Percentiles rank a stretch among this genome's conserved stretches.
These are phyloP conservation scores for Claviceps sp. DNA, from an alignment of 2,329 filamentous ascomycete genomes.

Conservation along the genomic window DNA sequence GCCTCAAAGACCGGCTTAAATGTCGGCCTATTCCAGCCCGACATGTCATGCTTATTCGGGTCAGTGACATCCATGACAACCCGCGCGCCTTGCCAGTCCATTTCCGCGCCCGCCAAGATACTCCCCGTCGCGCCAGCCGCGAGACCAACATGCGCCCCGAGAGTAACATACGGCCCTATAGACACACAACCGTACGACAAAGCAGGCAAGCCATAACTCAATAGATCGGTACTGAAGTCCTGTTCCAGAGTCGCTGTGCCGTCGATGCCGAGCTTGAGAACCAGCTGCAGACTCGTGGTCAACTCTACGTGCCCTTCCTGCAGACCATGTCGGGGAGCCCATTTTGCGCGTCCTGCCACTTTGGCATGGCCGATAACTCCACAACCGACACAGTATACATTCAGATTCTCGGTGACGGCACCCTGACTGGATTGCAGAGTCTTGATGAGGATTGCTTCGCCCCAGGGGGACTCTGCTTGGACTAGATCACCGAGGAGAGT, in stretches of 20 bases:
- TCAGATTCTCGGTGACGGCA: not conserved
- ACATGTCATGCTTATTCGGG: constrained; percentile 7
- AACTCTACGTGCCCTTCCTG: constrained; percentile 10
- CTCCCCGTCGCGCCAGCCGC: constrained; percentile 13
- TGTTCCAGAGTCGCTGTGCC: constrained; percentile 12
- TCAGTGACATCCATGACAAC: constrained; percentile 13
- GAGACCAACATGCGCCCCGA: constrained; percentile 12
- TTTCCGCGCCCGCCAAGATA: constrained; percentile 18
- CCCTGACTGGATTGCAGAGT: not conserved
- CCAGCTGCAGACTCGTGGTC: not conserved
- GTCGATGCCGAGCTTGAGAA: constrained; percentile 16
- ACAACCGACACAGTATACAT: constrained; percentile 5
- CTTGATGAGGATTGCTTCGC: constrained; percentile 1
- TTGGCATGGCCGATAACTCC: constrained; percentile 1
- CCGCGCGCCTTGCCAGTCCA: constrained; percentile 7
- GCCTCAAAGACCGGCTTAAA: constrained; percentile 18
- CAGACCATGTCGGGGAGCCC: constrained; percentile 8
- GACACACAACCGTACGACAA: constrained; percentile 14
- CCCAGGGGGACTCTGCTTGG: constrained; percentile 2
- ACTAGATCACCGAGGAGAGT: not conserved
- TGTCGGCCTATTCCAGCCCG: constrained; percentile 13
- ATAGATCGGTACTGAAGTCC: constrained; percentile 11
- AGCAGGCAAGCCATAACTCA: constrained; percentile 13
- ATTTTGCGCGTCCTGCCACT: constrained; percentile 4
- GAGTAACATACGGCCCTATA: constrained; percentile 13